These are phyloP conservation scores for Novymonas esmeraldas DNA, from an alignment of 208 protist species.

Conservation along the genomic window DNA sequence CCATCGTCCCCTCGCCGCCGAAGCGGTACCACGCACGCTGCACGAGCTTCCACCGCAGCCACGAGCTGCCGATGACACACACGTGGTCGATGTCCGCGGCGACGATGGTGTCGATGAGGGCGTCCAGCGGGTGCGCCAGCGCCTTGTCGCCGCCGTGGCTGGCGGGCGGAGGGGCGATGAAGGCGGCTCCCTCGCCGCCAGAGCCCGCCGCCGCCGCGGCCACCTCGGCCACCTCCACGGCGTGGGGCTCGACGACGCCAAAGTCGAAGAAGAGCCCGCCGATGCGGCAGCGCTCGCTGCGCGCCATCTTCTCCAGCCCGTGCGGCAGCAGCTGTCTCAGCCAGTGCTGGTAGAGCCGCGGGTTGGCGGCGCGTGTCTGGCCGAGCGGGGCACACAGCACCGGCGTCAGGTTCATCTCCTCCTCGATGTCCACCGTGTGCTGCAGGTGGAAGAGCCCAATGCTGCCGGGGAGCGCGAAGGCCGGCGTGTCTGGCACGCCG, in stretches of 20 bases:
- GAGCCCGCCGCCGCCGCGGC: slow-evolving; percentile 8
- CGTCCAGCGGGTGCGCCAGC: slow-evolving; percentile 50
- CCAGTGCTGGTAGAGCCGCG: slow-evolving; percentile 43
- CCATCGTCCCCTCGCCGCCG: slow-evolving; percentile 8
- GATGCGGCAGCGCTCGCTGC: slow-evolving; percentile 61
- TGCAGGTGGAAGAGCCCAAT: slow-evolving; percentile 58
- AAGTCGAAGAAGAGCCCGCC: slow-evolving; percentile 80
- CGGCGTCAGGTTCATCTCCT: slow-evolving; percentile 58
- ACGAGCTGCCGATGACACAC: slow-evolving; percentile 65
- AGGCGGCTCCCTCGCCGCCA: slow-evolving; percentile 2
- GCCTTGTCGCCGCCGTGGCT: background rate
- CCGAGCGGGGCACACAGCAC: slow-evolving; percentile 46
- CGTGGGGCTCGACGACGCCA: slow-evolving; percentile 40
- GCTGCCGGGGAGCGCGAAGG: slow-evolving; percentile 46
- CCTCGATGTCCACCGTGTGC: slow-evolving; percentile 63
- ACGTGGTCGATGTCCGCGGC: slow-evolving; percentile 66
- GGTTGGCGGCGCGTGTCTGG: slow-evolving; percentile 29
- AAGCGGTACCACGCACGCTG: slow-evolving; percentile 51
- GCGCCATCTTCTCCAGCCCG: slow-evolving; percentile 50
- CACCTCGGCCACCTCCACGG: slow-evolving; percentile 38
- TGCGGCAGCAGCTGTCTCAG: slow-evolving; percentile 37
- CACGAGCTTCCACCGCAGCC: slow-evolving; percentile 69
- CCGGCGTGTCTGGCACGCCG: slow-evolving; percentile 36
- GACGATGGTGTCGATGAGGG: slow-evolving; percentile 54
- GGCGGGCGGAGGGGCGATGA: background rate